phyloP scores from a whole-genome alignment of 495 filamentous ascomycete species.

The Penicillium crystallinum region DNA sequence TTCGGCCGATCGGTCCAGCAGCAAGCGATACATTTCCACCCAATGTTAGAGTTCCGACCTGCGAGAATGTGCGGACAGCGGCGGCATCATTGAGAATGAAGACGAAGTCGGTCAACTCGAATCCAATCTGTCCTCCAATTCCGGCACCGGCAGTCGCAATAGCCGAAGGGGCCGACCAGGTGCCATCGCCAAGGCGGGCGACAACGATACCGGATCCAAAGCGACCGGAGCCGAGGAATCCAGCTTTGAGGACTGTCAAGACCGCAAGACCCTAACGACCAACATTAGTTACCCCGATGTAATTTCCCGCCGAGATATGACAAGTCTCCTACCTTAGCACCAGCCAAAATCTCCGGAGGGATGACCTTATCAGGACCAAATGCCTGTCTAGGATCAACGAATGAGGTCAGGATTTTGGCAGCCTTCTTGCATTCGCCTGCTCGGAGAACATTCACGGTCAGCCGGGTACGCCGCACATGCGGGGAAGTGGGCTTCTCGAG shows the following conservation, averaged over 20 bases:
- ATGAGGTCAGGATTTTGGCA: constrained; percentile 88
- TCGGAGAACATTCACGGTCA: constrained; percentile 14
- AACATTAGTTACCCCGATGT: constrained; percentile 9
- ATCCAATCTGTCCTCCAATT: constrained; percentile 94
- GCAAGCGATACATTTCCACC: constrained; percentile 96
- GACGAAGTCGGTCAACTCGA: constrained; percentile 97
- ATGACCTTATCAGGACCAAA: constrained; percentile 98
- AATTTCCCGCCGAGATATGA: constrained; percentile 4
- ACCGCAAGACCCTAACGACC: constrained; percentile 76
- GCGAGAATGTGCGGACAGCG: constrained; percentile 92
- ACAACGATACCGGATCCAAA: constrained; percentile 94
- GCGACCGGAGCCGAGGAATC: constrained; percentile 86
- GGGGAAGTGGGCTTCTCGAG: constrained; percentile 27
- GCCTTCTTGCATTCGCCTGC: constrained; percentile 85
- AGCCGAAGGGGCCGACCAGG: constrained; percentile 91
- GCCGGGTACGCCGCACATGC: constrained; percentile 28
- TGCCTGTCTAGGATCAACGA: constrained; percentile 88
- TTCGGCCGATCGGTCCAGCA: constrained; percentile 87
- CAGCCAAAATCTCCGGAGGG: constrained; percentile 80
- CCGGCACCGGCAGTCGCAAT: constrained; percentile 88
- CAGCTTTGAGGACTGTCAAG: constrained; percentile 91
- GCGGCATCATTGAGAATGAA: constrained; percentile 94
- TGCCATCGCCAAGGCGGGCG: constrained; percentile 83
- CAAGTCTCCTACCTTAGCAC: constrained; percentile 68
- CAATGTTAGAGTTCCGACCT: constrained; percentile 82